phyloP scores from a whole-genome alignment of 2,329 filamentous ascomycete species.

The Diaporthe velutina region DNA sequence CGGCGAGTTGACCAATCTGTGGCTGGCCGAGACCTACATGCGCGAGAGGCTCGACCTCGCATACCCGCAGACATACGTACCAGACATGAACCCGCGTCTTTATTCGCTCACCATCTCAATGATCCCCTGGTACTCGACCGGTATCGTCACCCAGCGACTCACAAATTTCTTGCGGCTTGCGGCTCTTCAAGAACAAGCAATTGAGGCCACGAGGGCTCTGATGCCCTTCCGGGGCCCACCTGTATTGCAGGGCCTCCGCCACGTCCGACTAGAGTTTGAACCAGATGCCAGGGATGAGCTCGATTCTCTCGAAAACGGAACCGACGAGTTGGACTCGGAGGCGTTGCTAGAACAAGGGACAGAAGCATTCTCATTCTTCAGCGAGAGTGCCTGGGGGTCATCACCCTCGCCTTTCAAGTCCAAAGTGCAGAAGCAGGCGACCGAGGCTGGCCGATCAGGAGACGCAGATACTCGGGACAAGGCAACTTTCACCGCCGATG shows the following conservation, averaged over 20 bases:
- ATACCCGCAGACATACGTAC: slow-evolving; percentile 63
- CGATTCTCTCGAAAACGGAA: slow-evolving; percentile 45
- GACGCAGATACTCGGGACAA: neutral
- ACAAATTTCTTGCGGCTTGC: slow-evolving; percentile 60
- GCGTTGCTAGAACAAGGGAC: slow-evolving; percentile 54
- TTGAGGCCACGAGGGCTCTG: slow-evolving; percentile 48
- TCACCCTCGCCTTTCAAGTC: slow-evolving; percentile 27
- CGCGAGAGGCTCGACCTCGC: slow-evolving; percentile 57
- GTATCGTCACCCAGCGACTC: slow-evolving; percentile 63
- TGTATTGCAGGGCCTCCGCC: slow-evolving; percentile 64
- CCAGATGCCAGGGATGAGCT: slow-evolving; percentile 55
- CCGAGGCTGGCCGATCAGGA: neutral
- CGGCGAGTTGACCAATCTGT: slow-evolving; percentile 51
- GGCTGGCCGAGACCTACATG: slow-evolving; percentile 60
- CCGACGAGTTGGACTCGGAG: slow-evolving; percentile 56
- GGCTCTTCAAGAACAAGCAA: slow-evolving; percentile 62
- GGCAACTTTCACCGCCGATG: neutral
- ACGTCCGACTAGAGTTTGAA: slow-evolving; percentile 68
- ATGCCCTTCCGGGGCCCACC: slow-evolving; percentile 53
- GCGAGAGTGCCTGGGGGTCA: slow-evolving; percentile 46
- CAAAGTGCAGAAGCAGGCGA: slow-evolving; percentile 15
- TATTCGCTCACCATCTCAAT: slow-evolving; percentile 65
- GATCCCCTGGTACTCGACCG: slow-evolving; percentile 66
- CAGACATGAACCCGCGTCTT: slow-evolving; percentile 70
- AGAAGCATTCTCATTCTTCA: slow-evolving; percentile 63